Conservation (phyloP, 2,329 filamentous ascomycete genomes). For the Hirsutella rhossiliensis region DNA sequence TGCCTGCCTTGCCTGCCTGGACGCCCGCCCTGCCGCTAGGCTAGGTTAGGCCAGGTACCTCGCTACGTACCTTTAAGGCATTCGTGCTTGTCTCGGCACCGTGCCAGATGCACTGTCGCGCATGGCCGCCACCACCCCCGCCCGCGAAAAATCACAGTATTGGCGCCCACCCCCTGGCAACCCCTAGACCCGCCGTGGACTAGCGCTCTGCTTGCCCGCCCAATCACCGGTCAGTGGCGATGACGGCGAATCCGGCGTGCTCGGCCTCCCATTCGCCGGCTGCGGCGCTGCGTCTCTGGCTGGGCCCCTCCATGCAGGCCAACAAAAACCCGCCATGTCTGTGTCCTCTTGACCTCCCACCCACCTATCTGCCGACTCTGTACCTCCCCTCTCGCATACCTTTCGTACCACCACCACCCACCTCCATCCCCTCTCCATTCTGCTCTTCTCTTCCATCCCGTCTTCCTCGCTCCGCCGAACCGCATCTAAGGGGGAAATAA, state of each 20-base stretch:
- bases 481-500: background rate
- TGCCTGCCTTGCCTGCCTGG: too few relatives aligned
- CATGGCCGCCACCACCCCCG: constrained; percentile 11
- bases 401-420: background rate
- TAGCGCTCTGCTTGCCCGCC: constrained; percentile 11
- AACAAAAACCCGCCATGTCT: constrained; percentile 1
- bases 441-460: background rate
- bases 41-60: too few relatives aligned
- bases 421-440: background rate
- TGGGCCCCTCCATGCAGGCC: constrained; percentile 6
- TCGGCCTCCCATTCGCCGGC: constrained; percentile 17
- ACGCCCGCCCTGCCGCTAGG: too few relatives aligned
- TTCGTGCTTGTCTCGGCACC: background rate
- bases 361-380: background rate
- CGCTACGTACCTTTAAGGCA: background rate
- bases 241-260: constrained; percentile 11
- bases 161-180: constrained; percentile 6
- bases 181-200: constrained; percentile 8
- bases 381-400: background rate
- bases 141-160: constrained; percentile 13
- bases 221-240: constrained; percentile 23
- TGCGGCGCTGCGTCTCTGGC: constrained; percentile 3
- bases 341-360: background rate
- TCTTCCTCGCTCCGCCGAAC: background rate
- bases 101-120: constrained; percentile 9